These are phyloP conservation scores for Globisporangium cystogenes DNA, from an alignment of 352 stramenopile genomes.

Conservation along the genomic window DNA sequence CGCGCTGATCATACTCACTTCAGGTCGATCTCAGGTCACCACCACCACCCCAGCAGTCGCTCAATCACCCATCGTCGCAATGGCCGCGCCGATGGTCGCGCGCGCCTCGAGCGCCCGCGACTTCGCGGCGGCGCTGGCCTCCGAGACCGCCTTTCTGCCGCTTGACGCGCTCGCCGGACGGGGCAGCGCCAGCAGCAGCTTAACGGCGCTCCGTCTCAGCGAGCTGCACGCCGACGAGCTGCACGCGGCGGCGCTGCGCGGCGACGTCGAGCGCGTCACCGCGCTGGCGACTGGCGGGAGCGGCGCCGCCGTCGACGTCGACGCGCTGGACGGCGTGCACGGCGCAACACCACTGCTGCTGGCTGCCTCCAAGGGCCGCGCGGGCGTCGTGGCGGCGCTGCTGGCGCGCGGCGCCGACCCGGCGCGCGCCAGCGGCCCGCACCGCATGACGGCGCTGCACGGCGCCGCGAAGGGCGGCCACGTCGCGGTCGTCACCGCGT, in stretches of 20 bases:
- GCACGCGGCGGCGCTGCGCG: conserved; percentile 9
- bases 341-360: conserved; percentile 13
- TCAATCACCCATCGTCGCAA: too few relatives aligned
- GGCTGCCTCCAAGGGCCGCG: conserved; percentile 10
- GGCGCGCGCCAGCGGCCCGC: conserved; percentile 4
- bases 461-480: conserved; percentile 12
- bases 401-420: conserved; percentile 7
- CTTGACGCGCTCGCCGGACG: conserved; percentile 7
- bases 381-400: conserved; percentile 9
- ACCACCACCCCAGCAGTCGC: not conserved
- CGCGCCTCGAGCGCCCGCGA: conserved; percentile 14
- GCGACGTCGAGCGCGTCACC: conserved; percentile 6
- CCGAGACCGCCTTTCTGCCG: conserved; percentile 11
- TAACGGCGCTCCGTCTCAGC: conserved; percentile 4
- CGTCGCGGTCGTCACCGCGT: not conserved
- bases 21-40: not conserved
- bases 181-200: not conserved
- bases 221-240: conserved; percentile 8
- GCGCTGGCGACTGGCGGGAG: conserved; percentile 2
- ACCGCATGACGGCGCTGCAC: conserved; percentile 12
- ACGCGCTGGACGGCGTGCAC: conserved; percentile 5
- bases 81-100: conserved; percentile 4
- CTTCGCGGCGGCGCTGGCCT: conserved; percentile 8
- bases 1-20: not conserved
- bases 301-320: conserved; percentile 9